Conservation (phyloP, 2,329 filamentous ascomycete species). For the Botrytis sinoallii region DNA sequence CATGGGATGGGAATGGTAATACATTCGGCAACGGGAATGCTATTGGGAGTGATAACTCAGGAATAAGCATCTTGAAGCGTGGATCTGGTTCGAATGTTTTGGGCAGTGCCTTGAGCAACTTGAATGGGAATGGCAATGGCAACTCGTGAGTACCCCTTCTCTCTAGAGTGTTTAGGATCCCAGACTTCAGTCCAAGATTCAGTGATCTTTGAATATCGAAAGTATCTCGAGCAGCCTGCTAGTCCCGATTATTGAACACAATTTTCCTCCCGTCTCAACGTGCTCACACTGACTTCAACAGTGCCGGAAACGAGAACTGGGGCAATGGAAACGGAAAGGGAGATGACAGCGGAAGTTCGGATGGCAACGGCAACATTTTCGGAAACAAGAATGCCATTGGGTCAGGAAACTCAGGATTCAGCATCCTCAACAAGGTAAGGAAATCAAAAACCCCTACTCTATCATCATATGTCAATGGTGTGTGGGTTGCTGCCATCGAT, state of each 20-base stretch:
- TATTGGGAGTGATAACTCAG: neutral
- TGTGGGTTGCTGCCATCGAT: neutral
- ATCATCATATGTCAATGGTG: constrained; percentile 7
- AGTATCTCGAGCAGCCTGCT: neutral
- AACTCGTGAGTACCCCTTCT: neutral
- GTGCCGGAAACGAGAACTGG: neutral
- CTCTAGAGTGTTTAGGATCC: neutral
- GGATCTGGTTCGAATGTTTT: neutral
- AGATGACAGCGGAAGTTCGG: neutral
- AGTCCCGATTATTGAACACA: neutral
- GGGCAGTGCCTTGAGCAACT: neutral
- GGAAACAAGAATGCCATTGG: neutral
- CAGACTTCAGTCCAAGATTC: neutral
- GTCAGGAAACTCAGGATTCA: neutral
- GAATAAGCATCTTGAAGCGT: neutral
- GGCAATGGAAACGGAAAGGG: neutral
- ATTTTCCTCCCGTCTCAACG: neutral
- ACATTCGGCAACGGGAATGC: neutral
- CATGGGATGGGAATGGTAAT: neutral
- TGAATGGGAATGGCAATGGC: neutral
- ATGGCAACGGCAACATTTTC: neutral
- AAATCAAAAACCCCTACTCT: neutral
- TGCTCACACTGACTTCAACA: neutral
- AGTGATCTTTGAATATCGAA: neutral
- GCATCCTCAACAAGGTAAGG: constrained; percentile 1